Evolutionary conservation across 1,139 yeast genomes (phyloP).

Genomic region (Saccharomyces hybrid): DNA sequence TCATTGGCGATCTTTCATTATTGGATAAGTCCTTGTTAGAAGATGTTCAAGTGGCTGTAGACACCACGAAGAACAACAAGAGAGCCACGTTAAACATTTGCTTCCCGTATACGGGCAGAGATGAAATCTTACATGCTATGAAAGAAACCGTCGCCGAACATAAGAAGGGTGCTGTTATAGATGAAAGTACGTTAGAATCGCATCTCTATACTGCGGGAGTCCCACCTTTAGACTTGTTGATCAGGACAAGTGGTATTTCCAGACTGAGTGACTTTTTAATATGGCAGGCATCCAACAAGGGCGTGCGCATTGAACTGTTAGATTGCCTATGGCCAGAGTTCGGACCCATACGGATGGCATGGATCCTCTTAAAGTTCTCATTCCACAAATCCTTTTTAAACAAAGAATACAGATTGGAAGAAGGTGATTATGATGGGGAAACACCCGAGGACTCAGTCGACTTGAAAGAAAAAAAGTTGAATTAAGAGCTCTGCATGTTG

Average conservation of each 20-base stretch:
- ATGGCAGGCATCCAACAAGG: conserved; percentile 65
- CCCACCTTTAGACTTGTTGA: conserved; percentile 73
- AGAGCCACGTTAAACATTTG: conserved; percentile 81
- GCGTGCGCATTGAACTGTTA: conserved; percentile 65
- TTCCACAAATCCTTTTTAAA: conserved; percentile 33
- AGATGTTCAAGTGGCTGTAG: conserved; percentile 56
- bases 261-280: conserved; percentile 83
- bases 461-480: background rate
- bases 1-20: conserved; percentile 63
- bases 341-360: conserved; percentile 47
- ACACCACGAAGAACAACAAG: conserved; percentile 54
- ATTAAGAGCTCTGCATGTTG: background rate
- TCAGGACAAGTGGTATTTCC: conserved; percentile 81
- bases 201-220: conserved; percentile 52
- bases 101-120: conserved; percentile 91
- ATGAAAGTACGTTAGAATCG: conserved; percentile 41
- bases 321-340: conserved; percentile 89
- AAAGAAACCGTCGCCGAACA: conserved; percentile 32
- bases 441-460: background rate
- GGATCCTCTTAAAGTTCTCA: conserved; percentile 52
- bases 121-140: conserved; percentile 74
- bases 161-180: conserved; percentile 10
- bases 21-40: conserved; percentile 64
- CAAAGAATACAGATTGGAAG: conserved; percentile 1
- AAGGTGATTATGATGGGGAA: conserved; percentile 2